These are phyloP conservation scores for Coemansia sp. DNA, from an alignment of 192 early-diverging fungal genomes.

Conservation along the genomic window DNA sequence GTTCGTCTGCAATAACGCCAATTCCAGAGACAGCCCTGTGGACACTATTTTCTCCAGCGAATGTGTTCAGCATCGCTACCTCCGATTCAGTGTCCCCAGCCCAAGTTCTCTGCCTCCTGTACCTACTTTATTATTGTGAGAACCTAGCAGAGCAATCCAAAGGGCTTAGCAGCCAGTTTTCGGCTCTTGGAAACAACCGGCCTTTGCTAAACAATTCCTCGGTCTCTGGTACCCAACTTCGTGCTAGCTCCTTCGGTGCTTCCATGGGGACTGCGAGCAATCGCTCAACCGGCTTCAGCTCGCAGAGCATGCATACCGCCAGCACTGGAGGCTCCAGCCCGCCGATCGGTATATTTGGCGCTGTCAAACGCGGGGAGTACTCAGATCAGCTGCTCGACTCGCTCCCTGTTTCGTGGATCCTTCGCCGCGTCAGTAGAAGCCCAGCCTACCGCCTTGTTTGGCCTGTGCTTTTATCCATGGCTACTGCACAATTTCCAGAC, in stretches of 20 bases:
- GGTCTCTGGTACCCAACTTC: conserved; percentile 10
- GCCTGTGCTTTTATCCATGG: conserved; percentile 52
- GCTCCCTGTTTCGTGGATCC: conserved; percentile 44
- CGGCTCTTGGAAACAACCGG: conserved; percentile 11
- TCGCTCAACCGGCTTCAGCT: conserved; percentile 9
- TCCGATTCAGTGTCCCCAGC: conserved; percentile 16
- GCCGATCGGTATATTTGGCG: background rate
- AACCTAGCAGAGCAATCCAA: conserved; percentile 28
- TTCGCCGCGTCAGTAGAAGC: conserved; percentile 23
- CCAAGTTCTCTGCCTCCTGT: conserved; percentile 39
- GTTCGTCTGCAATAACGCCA: conserved; percentile 33
- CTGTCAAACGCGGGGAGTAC: conserved; percentile 29
- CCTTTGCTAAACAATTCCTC: background rate
- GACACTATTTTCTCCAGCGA: conserved; percentile 30
- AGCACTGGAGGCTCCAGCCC: conserved; percentile 7
- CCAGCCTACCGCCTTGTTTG: conserved; percentile 39
- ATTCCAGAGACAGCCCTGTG: conserved; percentile 39
- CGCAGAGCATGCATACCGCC: background rate
- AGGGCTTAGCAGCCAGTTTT: background rate
- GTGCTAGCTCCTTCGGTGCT: conserved; percentile 9
- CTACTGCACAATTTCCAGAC: conserved; percentile 48
- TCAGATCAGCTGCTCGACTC: conserved; percentile 51
- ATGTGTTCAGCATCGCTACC: background rate
- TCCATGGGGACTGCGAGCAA: conserved; percentile 1
- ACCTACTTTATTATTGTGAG: conserved; percentile 47